Percentiles rank a stretch among this genome's conserved stretches.
These are phyloP conservation scores for Adansonia digitata DNA, from an alignment of 345 rosid genomes.

Conservation along the genomic window DNA sequence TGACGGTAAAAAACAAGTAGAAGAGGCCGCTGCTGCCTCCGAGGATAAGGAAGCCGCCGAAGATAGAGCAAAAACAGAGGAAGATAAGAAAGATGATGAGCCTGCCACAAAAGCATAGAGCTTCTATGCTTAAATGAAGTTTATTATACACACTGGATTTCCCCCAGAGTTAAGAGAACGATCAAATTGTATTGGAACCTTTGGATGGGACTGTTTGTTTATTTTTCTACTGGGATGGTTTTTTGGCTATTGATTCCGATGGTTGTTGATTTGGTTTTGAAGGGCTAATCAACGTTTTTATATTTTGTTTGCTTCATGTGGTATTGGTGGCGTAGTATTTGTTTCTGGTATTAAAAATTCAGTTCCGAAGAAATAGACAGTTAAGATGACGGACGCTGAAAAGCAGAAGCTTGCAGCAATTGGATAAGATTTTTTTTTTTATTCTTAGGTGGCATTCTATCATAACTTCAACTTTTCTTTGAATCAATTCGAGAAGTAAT, in stretches of 20 bases:
- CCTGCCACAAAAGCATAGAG: background rate
- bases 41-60: slow-evolving; percentile 20
- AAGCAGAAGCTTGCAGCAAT: no score
- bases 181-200: background rate
- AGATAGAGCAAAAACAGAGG: slow-evolving; percentile 8
- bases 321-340: no score
- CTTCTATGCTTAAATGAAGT: background rate
- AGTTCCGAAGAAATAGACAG: no score
- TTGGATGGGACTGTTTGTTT: background rate
- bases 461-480: no score
- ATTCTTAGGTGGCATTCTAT: no score
- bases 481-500: no score
- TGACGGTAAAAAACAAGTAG: slow-evolving; percentile 20
- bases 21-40: slow-evolving; percentile 19
- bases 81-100: slow-evolving; percentile 33
- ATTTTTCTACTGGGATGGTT: background rate
- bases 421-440: no score
- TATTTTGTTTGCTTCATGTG: no score
- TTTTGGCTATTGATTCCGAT: background rate
- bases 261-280: background rate
- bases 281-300: background rate
- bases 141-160: background rate
- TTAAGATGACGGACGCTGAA: no score
- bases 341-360: no score
- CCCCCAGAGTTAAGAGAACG: background rate